phyloP scores from a whole-genome alignment of 257 asterid species.

The Nemophila menziesii region DNA sequence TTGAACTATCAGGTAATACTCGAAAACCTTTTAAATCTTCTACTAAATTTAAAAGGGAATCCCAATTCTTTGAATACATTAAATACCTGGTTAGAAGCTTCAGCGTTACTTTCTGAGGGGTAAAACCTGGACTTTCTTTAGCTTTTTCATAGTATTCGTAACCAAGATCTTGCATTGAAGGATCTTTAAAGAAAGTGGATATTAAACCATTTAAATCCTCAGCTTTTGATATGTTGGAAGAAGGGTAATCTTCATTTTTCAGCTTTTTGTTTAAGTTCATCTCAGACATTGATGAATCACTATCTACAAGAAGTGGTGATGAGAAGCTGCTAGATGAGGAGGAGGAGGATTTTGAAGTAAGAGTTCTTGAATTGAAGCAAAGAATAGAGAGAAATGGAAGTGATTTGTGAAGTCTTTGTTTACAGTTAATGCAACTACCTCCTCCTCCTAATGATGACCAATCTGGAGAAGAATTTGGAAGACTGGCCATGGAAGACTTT shows the following conservation, averaged over 20 bases:
- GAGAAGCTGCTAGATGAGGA: slow-evolving; percentile 54
- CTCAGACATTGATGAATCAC: slow-evolving; percentile 26
- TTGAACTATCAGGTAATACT: slow-evolving; percentile 43
- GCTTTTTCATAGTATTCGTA: slow-evolving; percentile 49
- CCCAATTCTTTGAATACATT: slow-evolving; percentile 45
- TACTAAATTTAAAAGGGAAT: slow-evolving; percentile 22
- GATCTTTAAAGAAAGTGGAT: slow-evolving; percentile 46
- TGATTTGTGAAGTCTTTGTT: slow-evolving; percentile 15
- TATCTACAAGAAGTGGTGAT: slow-evolving; percentile 36
- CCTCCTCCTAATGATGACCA: too few species aligned
- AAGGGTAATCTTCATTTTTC: slow-evolving; percentile 17
- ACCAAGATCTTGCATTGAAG: slow-evolving; percentile 46
- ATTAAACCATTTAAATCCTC: slow-evolving; percentile 46
- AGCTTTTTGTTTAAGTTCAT: slow-evolving; percentile 21
- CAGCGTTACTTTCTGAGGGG: slow-evolving; percentile 41
- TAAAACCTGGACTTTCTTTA: slow-evolving; percentile 30
- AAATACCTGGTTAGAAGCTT: slow-evolving; percentile 65
- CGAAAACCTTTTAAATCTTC: slow-evolving; percentile 37
- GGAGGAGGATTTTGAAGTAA: slow-evolving; percentile 26
- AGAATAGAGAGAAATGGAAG: slow-evolving; percentile 30
- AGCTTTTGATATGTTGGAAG: slow-evolving; percentile 9
- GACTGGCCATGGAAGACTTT: slow-evolving; percentile 31
- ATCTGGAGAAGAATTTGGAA: slow-evolving; percentile 48
- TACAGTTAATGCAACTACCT: slow-evolving; percentile 26
- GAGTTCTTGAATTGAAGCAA: slow-evolving; percentile 29